A percentile compares a stretch with the other conserved stretches of the same genome.
Evolutionary conservation across 208 protist genomes (phyloP).

Genomic region (Leishmania arabica): DNA sequence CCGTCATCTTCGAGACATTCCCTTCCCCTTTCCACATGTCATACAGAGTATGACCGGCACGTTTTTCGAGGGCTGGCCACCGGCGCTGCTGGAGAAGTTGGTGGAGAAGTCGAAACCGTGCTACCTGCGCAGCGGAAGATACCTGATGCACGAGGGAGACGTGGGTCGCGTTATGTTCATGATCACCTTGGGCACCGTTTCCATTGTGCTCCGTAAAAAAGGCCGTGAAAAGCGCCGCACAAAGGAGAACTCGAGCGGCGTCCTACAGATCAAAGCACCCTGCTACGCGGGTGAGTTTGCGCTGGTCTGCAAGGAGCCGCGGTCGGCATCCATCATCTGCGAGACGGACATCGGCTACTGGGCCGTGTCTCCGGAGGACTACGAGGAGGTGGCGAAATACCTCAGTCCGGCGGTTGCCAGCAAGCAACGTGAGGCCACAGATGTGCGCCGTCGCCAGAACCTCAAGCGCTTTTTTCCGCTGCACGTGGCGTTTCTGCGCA

Average conservation of each 20-base stretch:
- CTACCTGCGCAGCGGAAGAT: constrained; percentile 65
- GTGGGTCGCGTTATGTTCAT: constrained; percentile 89
- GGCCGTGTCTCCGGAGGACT: constrained; percentile 79
- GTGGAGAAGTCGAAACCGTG: constrained; percentile 58
- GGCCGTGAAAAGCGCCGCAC: constrained; percentile 70
- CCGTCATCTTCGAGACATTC: constrained; percentile 67
- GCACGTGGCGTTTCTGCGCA: constrained; percentile 68
- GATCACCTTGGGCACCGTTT: constrained; percentile 73
- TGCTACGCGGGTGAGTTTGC: constrained; percentile 92
- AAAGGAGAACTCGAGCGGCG: constrained; percentile 75
- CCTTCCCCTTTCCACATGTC: constrained; percentile 70
- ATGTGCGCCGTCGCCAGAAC: constrained; percentile 81
- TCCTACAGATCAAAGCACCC: constrained; percentile 70
- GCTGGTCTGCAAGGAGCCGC: constrained; percentile 87
- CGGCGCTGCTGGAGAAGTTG: constrained; percentile 67
- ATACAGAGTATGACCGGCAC: constrained; percentile 85
- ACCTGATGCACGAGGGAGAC: constrained; percentile 91
- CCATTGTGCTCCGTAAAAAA: constrained; percentile 75
- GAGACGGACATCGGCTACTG: constrained; percentile 86
- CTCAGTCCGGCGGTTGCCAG: constrained; percentile 76
- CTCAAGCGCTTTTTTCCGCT: constrained; percentile 85
- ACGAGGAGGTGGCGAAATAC: constrained; percentile 72
- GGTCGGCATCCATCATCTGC: constrained; percentile 84
- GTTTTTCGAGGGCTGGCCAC: constrained; percentile 85
- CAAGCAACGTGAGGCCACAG: constrained; percentile 85